phyloP scores from a whole-genome alignment of 2,329 filamentous ascomycete genomes.

The Phaeosphaeriaceae sp. region DNA sequence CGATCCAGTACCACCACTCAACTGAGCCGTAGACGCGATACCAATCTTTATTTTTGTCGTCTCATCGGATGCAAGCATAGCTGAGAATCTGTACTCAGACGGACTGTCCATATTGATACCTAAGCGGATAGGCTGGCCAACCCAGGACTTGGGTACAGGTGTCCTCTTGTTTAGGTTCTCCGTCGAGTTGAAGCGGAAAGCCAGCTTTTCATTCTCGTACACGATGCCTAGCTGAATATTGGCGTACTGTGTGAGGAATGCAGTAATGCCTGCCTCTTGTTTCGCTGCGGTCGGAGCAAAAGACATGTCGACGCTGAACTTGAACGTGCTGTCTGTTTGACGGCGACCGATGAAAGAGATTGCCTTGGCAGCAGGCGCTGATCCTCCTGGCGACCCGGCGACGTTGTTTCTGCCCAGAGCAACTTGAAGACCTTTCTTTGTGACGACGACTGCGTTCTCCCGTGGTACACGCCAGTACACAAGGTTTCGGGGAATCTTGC shows the following conservation, averaged over 20 bases:
- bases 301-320: constrained; percentile 56
- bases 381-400: constrained; percentile 57
- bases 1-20: constrained; percentile 9
- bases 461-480: constrained; percentile 61
- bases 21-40: constrained; percentile 16
- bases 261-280: constrained; percentile 61
- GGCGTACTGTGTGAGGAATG: constrained; percentile 61
- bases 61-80: neutral
- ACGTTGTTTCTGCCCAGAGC: constrained; percentile 59
- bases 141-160: neutral
- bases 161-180: constrained; percentile 40
- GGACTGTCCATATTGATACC: constrained; percentile 29
- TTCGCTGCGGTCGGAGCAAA: constrained; percentile 40
- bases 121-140: constrained; percentile 30
- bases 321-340: constrained; percentile 62
- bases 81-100: constrained; percentile 1
- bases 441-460: constrained; percentile 43
- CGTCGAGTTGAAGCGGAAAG: constrained; percentile 53
- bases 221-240: constrained; percentile 57
- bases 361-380: constrained; percentile 53
- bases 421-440: constrained; percentile 35
- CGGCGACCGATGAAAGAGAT: constrained; percentile 60
- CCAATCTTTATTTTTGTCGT: constrained; percentile 5
- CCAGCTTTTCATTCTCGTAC: constrained; percentile 16
- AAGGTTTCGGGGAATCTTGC: constrained; percentile 58